Evolutionary conservation across 139 green algal genomes (phyloP).

Genomic region (Gonium pectorale): DNA sequence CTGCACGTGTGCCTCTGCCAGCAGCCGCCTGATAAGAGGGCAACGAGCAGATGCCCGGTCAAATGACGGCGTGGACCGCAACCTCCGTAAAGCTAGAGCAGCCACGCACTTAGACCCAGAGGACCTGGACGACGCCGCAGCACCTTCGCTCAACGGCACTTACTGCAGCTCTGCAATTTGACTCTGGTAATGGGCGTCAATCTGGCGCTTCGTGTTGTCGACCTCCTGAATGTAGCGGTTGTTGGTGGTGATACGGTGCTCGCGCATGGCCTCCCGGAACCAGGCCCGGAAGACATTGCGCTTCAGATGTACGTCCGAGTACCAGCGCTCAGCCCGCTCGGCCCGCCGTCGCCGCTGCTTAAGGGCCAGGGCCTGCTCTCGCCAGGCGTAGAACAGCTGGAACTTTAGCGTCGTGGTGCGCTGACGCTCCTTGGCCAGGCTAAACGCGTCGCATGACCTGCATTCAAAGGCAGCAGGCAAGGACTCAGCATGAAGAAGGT

Average conservation of each 20-base stretch:
- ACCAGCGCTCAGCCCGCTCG: slow-evolving; percentile 32
- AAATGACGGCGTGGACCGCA: too few relatives aligned
- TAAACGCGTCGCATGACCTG: slow-evolving; percentile 42
- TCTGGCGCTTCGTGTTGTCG: slow-evolving; percentile 36
- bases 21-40: slow-evolving; percentile 33
- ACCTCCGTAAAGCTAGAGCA: too few relatives aligned
- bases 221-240: slow-evolving; percentile 33
- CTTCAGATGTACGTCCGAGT: slow-evolving; percentile 52
- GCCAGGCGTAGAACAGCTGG: slow-evolving; percentile 54
- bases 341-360: slow-evolving; percentile 1
- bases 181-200: slow-evolving; percentile 31
- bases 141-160: too few relatives aligned
- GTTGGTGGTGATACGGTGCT: slow-evolving; percentile 42
- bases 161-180: slow-evolving; percentile 43
- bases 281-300: slow-evolving; percentile 50
- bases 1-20: slow-evolving; percentile 49
- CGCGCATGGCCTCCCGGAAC: slow-evolving; percentile 30
- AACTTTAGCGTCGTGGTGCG: slow-evolving; percentile 17
- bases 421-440: slow-evolving; percentile 41
- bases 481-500: not conserved
- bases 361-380: slow-evolving; percentile 34
- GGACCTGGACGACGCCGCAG: too few relatives aligned
- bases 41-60: too few relatives aligned
- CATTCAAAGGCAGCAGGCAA: too few relatives aligned
- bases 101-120: too few relatives aligned